Evolutionary conservation across 495 filamentous ascomycete genomes (phyloP).

Genomic region (Talaromyces thailandensis): DNA sequence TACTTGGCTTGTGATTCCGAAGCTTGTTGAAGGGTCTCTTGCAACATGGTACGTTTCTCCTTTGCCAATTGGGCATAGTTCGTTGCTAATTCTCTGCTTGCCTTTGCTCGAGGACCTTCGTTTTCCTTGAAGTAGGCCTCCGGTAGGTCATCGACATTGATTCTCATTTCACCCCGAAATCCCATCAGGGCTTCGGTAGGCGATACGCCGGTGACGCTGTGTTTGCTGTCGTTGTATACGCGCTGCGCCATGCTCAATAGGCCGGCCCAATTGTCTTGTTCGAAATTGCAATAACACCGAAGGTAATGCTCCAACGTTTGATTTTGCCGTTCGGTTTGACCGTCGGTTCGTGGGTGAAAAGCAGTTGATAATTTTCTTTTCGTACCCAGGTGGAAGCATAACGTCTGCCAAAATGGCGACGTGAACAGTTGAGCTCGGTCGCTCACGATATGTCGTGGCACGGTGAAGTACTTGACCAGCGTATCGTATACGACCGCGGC

Average conservation of each 20-base stretch:
- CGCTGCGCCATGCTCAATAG: conserved; percentile 12
- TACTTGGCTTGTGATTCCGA: neutral
- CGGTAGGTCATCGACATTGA: neutral
- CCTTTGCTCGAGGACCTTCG: too few relatives aligned
- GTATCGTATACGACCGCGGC: conserved; percentile 3
- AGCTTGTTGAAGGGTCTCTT: neutral
- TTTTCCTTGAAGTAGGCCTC: neutral
- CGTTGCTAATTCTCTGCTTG: too few relatives aligned
- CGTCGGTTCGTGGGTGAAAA: conserved; percentile 5
- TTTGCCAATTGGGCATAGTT: too few relatives aligned
- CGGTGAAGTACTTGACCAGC: neutral
- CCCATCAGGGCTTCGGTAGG: neutral
- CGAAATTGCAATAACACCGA: conserved; percentile 11
- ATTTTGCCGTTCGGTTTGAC: conserved; percentile 12
- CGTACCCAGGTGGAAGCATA: conserved; percentile 8
- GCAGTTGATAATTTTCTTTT: too few relatives aligned
- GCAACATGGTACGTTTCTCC: neutral
- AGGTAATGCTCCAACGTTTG: conserved; percentile 14
- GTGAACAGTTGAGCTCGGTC: conserved; percentile 6
- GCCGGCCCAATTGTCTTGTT: conserved; percentile 13
- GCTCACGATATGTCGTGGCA: neutral
- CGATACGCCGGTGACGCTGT: neutral
- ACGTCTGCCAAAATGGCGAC: conserved; percentile 1
- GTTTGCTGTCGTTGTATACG: neutral
- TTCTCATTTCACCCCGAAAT: neutral